phyloP scores from a whole-genome alignment of 768 basidiomycete genomes.

The Suillus clintonianus region DNA sequence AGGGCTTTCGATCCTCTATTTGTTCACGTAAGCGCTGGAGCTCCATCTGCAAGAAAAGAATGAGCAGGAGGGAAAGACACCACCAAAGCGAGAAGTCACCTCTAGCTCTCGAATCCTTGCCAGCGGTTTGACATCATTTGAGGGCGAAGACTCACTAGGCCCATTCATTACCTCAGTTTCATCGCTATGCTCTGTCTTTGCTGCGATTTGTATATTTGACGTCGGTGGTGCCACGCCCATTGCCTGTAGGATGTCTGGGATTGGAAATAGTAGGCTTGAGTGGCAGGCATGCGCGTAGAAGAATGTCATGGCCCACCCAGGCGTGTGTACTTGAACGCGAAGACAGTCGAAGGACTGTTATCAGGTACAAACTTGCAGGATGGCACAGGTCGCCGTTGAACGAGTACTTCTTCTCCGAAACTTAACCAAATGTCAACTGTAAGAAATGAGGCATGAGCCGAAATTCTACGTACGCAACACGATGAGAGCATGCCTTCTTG shows the following conservation, averaged over 20 bases:
- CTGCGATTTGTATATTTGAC: constrained; percentile 4
- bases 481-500: neutral
- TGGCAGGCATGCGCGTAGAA: neutral
- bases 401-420: constrained; percentile 10
- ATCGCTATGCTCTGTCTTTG: neutral
- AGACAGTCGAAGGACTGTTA: constrained; percentile 6
- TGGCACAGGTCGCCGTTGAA: no score
- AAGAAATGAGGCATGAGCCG: neutral
- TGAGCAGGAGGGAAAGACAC: neutral
- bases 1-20: constrained; percentile 16
- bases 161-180: neutral
- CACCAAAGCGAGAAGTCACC: neutral
- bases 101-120: neutral
- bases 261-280: neutral
- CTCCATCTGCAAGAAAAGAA: constrained; percentile 9
- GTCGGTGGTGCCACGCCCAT: constrained; percentile 15
- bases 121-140: neutral
- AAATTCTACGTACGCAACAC: neutral
- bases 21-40: constrained; percentile 19
- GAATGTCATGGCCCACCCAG: constrained; percentile 9
- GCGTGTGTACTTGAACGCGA: constrained; percentile 21
- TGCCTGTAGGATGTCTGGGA: constrained; percentile 19
- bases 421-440: constrained; percentile 4
- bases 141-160: neutral
- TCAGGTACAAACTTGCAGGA: neutral